Evolutionary conservation across 1,139 yeast species (phyloP), one percentile per base, ranked within the genome.

Genomic region (Hyphopichia khmerensis): DNA sequence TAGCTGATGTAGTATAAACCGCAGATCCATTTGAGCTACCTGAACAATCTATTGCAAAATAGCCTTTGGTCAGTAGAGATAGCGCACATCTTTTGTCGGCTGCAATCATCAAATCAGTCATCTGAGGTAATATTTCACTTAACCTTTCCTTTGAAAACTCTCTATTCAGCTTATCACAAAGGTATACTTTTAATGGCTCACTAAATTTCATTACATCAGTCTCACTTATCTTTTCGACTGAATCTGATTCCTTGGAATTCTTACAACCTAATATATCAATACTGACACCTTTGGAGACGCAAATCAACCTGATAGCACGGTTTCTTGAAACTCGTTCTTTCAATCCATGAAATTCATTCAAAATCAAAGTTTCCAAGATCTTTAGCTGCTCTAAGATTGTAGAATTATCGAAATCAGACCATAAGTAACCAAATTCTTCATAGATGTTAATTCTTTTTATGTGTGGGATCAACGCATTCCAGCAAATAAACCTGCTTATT

Each of bases 401-500:
- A 2, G 33, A 14, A 4, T 39, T 35, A 16, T 48, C 53, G 21
- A 16, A 11, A n/a, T 39, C 49, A 23, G 47, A 45, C 65, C 67
- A 60, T 18, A 56, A 47, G 15, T 49, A 31, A 1, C 66, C 69
- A 37, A 38, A 41, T 17, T 48, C 45, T 39, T 66, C 71, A 43
- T 53, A 61, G 8, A 67, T 44, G 27, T 53, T 53, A 3, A 65
- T 31, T 3, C 38, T 43, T 2, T 44, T 38, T 3, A 63, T 42
- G 2, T 50, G 39, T 1, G 59, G 53, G 5, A 63, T 40, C 27
- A 63, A 44, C 23, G 62, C 47, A 38, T 58, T 48, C 80, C 80
- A 75, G 4, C 67, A 51, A 13, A 71, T 58, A 41, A 73, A 56
- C 38, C 64, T 61, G 4, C 74, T 63, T 11, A 72, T 54, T 40